Percentiles rank a stretch among this genome's conserved stretches.
These are phyloP conservation scores for Hypoxylon sp. DNA, from an alignment of 2,329 filamentous ascomycete genomes.

Conservation along the genomic window DNA sequence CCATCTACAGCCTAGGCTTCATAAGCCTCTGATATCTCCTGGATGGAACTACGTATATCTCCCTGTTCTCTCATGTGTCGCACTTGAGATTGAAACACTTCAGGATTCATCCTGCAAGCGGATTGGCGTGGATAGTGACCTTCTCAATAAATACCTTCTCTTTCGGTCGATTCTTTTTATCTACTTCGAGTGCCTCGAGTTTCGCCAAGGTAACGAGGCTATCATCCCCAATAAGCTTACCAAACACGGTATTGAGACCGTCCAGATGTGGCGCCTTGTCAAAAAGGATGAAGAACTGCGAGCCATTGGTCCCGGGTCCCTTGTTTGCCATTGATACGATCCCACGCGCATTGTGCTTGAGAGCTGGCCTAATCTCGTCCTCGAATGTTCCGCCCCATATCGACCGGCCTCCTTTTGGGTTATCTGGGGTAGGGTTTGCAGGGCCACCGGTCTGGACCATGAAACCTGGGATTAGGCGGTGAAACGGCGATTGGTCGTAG, in stretches of 20 bases:
- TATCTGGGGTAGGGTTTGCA: slow-evolving; percentile 67
- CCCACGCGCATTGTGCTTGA: slow-evolving; percentile 78
- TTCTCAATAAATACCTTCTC: slow-evolving; percentile 75
- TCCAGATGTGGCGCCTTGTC: slow-evolving; percentile 85
- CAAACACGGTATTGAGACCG: slow-evolving; percentile 88
- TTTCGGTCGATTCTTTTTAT: slow-evolving; percentile 83
- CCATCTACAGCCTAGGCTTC: neutral
- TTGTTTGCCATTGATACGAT: slow-evolving; percentile 86
- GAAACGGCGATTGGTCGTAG: slow-evolving; percentile 82
- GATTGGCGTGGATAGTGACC: slow-evolving; percentile 84
- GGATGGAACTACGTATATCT: neutral
- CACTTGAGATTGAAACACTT: neutral
- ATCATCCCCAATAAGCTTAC: slow-evolving; percentile 77
- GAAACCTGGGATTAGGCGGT: slow-evolving; percentile 84
- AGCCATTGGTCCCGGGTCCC: slow-evolving; percentile 79
- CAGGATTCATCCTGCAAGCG: slow-evolving; percentile 71
- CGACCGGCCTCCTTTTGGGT: slow-evolving; percentile 77
- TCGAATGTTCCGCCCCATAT: slow-evolving; percentile 83
- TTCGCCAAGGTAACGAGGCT: slow-evolving; percentile 75
- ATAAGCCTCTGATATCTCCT: neutral
- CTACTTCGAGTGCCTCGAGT: slow-evolving; percentile 79
- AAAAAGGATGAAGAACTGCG: slow-evolving; percentile 86
- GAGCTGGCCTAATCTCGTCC: slow-evolving; percentile 81
- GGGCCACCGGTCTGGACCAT: slow-evolving; percentile 84
- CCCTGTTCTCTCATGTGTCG: neutral